These are phyloP conservation scores for Vitis hybrid DNA, from an alignment of 177 flowering plant species.

Conservation along the genomic window DNA sequence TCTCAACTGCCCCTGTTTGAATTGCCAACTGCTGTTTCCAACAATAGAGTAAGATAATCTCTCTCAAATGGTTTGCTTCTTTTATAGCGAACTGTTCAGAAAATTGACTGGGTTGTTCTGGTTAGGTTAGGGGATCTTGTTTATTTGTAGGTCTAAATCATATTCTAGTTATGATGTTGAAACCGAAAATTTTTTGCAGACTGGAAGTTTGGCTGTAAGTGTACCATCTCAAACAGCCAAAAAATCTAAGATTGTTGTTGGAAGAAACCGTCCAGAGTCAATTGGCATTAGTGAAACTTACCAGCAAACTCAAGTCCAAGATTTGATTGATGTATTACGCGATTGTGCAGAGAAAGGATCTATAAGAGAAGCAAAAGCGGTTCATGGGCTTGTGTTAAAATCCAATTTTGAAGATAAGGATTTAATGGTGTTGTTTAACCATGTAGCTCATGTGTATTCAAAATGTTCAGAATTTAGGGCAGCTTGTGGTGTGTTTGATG, in stretches of 20 bases:
- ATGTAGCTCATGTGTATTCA: constrained; percentile 43
- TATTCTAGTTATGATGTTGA: not conserved
- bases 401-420: constrained; percentile 28
- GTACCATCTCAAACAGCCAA: constrained; percentile 5
- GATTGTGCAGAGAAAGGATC: constrained; percentile 32
- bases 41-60: constrained; percentile 12
- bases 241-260: not conserved
- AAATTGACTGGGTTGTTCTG: not conserved
- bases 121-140: not conserved
- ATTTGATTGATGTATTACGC: constrained; percentile 39
- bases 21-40: constrained; percentile 15
- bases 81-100: not conserved
- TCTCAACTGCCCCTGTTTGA: constrained; percentile 10
- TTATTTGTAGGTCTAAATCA: not conserved
- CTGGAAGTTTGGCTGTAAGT: constrained; percentile 1
- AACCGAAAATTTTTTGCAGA: constrained; percentile 7
- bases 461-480: constrained; percentile 44
- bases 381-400: constrained; percentile 52
- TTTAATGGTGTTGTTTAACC: constrained; percentile 40
- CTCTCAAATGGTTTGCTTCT: constrained; percentile 5
- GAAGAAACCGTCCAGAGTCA: constrained; percentile 1
- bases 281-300: not conserved
- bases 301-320: constrained; percentile 20
- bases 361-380: constrained; percentile 31
- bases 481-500: constrained; percentile 43